Percentiles rank a stretch among this genome's conserved stretches.
Conservation (phyloP, 257 asterid species). For the Buddleja alternifolia region DNA sequence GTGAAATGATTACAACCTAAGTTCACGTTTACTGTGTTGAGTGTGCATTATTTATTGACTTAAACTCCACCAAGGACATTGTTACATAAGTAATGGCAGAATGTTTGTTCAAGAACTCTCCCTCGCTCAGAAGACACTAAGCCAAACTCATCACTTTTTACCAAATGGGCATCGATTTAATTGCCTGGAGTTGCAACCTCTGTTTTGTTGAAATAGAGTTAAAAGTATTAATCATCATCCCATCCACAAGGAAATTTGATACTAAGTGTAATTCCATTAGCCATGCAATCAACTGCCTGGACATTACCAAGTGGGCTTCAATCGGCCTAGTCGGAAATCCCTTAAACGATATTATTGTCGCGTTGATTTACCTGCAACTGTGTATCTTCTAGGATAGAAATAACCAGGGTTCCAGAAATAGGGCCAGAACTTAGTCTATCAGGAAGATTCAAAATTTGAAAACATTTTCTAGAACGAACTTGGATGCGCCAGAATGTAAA, state of each 20-base stretch:
- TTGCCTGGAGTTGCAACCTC: background rate
- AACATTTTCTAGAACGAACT: background rate
- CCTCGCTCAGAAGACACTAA: background rate
- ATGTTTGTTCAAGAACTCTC: background rate
- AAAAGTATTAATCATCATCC: background rate
- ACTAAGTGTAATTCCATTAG: background rate
- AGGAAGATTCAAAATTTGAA: background rate
- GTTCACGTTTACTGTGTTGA: background rate
- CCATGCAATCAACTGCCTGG: background rate
- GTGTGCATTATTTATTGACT: background rate
- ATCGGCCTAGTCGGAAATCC: background rate
- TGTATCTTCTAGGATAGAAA: background rate
- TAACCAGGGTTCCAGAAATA: background rate
- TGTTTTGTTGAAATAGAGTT: background rate
- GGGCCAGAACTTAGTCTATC: slow-evolving; percentile 1
- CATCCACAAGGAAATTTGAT: background rate
- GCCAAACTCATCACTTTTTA: background rate
- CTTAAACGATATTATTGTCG: background rate
- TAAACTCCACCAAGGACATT: background rate
- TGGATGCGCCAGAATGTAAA: background rate
- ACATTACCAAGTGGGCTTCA: background rate
- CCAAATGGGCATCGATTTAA: background rate
- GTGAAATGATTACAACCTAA: background rate
- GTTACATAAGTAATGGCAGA: background rate
- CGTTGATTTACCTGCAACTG: background rate